Conservation (phyloP, 441 rosid species). For the Erodium moschatum region DNA sequence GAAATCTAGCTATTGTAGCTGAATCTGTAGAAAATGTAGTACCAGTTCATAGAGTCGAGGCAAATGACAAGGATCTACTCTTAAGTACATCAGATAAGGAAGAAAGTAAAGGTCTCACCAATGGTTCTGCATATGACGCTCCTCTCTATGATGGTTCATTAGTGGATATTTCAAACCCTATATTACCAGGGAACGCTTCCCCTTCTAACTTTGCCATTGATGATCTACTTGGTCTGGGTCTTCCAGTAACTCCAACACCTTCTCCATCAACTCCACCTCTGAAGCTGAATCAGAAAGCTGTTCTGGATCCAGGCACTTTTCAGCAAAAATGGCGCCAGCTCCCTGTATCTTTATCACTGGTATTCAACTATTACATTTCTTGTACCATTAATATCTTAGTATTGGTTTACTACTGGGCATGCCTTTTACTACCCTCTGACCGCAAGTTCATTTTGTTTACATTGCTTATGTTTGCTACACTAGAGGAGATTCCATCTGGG, state of each 20-base stretch:
- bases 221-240: conserved; percentile 75
- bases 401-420: not conserved
- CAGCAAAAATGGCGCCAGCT: conserved; percentile 95
- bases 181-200: conserved; percentile 28
- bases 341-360: conserved; percentile 61
- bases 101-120: conserved; percentile 44
- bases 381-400: not conserved
- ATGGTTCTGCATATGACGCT: conserved; percentile 61
- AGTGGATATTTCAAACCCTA: conserved; percentile 36
- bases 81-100: conserved; percentile 71
- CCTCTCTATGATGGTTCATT: conserved; percentile 47
- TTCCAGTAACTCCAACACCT: conserved; percentile 39
- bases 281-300: conserved; percentile 76
- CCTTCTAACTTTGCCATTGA: conserved; percentile 62
- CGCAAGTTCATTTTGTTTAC: not conserved
- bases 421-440: not conserved
- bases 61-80: conserved; percentile 86
- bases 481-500: not conserved
- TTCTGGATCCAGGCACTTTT: conserved; percentile 68
- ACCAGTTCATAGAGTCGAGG: conserved; percentile 65
- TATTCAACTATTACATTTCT: conserved; percentile 17
- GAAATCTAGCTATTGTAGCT: conserved; percentile 51
- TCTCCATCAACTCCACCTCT: conserved; percentile 48
- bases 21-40: conserved; percentile 48
- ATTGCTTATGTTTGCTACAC: not conserved